Conservation (phyloP, 768 basidiomycete species). For the Dioszegia hungarica region DNA sequence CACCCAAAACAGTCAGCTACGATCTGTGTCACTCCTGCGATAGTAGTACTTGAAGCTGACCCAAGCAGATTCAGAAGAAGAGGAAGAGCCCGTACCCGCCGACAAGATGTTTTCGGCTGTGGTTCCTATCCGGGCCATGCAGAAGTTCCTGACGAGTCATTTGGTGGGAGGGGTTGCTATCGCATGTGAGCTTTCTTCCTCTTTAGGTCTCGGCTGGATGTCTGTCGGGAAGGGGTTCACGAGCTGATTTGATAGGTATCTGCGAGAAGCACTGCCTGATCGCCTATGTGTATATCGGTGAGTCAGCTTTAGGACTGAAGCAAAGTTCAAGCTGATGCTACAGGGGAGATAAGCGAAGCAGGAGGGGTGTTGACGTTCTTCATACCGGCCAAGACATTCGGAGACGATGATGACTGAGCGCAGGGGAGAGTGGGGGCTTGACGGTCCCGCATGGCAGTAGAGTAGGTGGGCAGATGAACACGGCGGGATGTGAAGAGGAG, state of each 20-base stretch:
- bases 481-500: no score
- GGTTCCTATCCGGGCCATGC: conserved; percentile 40
- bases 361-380: conserved; percentile 49
- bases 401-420: conserved; percentile 14
- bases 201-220: background rate
- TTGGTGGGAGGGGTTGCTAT: conserved; percentile 37
- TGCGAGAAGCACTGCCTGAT: conserved; percentile 47
- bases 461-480: no score
- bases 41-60: conserved; percentile 6
- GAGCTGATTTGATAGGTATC: conserved; percentile 32
- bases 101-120: conserved; percentile 36
- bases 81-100: conserved; percentile 17
- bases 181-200: conserved; percentile 29
- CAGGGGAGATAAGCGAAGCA: conserved; percentile 41
- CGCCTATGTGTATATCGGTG: conserved; percentile 48
- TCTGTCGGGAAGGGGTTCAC: background rate
- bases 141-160: conserved; percentile 45
- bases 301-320: conserved; percentile 13
- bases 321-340: conserved; percentile 7
- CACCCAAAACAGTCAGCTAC: conserved; percentile 23
- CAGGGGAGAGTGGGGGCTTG: background rate
- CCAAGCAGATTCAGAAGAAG: conserved; percentile 6
- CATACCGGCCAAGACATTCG: conserved; percentile 39
- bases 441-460: no score
- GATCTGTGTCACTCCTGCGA: background rate